A percentile compares a stretch with the other conserved stretches of the same genome.
Evolutionary conservation across 768 basidiomycete genomes (phyloP).

Genomic region (Tulasnella sp.): DNA sequence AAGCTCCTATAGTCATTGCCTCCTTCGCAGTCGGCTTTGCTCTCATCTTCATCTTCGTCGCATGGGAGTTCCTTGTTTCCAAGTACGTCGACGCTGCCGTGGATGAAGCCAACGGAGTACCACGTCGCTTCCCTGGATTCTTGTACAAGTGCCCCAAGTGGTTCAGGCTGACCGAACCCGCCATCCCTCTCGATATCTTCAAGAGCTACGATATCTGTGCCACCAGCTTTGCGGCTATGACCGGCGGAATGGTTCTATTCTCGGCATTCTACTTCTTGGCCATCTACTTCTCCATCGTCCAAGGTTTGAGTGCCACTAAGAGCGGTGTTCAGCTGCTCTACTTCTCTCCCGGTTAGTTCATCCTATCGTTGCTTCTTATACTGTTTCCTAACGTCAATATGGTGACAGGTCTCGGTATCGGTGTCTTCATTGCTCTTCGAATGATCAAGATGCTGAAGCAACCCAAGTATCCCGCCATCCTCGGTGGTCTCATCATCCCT

Average conservation of each 20-base stretch:
- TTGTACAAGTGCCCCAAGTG: constrained; percentile 25
- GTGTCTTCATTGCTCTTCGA: constrained; percentile 40
- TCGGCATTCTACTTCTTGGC: constrained; percentile 55
- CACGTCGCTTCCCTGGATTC: background rate
- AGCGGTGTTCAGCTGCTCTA: constrained; percentile 52
- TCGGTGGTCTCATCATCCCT: constrained; percentile 42
- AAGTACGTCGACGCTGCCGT: constrained; percentile 20
- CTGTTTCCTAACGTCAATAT: constrained; percentile 27
- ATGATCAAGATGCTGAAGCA: constrained; percentile 41
- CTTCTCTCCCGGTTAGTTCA: constrained; percentile 50
- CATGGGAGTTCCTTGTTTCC: constrained; percentile 48
- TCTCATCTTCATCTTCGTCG: constrained; percentile 42
- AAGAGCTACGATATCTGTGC: constrained; percentile 44
- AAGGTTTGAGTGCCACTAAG: constrained; percentile 41
- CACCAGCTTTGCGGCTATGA: constrained; percentile 42
- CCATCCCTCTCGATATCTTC: constrained; percentile 50
- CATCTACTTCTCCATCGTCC: constrained; percentile 50
- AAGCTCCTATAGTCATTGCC: constrained; percentile 45
- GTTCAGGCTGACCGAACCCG: constrained; percentile 39
- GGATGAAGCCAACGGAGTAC: constrained; percentile 8
- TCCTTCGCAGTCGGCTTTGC: constrained; percentile 48
- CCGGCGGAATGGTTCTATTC: constrained; percentile 47
- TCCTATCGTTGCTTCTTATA: background rate
- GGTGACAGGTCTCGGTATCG: constrained; percentile 39
- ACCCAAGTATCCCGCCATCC: constrained; percentile 46